These are phyloP conservation scores for Leccinum rimulosum DNA, from an alignment of 768 basidiomycete species.

Conservation along the genomic window DNA sequence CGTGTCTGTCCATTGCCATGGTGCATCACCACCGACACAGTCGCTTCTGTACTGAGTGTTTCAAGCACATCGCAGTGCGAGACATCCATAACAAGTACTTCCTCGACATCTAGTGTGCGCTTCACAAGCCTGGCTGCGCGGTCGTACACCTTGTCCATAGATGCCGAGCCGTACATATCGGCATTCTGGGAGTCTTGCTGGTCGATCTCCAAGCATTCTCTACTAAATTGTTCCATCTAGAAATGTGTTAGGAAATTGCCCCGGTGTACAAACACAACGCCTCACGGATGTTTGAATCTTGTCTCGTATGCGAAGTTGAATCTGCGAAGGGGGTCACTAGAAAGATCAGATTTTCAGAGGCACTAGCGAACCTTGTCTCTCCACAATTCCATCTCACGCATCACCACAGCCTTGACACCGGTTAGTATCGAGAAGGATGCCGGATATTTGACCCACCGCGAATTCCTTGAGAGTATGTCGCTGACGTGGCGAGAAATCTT, in stretches of 20 bases:
- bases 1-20: conserved; percentile 57
- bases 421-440: conserved; percentile 3
- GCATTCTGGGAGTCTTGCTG: conserved; percentile 32
- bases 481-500: conserved; percentile 85
- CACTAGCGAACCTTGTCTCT: conserved; percentile 67
- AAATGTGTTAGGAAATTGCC: not conserved
- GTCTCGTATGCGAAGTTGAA: conserved; percentile 86
- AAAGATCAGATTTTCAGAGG: not conserved
- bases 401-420: conserved; percentile 61
- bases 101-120: conserved; percentile 88
- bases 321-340: conserved; percentile 39
- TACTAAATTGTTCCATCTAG: conserved; percentile 93
- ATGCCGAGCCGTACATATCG: conserved; percentile 27
- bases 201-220: conserved; percentile 92
- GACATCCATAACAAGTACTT: conserved; percentile 89
- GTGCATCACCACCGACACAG: conserved; percentile 68
- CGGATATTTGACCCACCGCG: conserved; percentile 44
- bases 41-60: conserved; percentile 55
- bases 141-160: conserved; percentile 90
- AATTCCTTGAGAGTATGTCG: conserved; percentile 94
- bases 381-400: conserved; percentile 97
- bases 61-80: conserved; percentile 88
- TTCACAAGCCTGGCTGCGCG: conserved; percentile 88
- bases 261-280: not conserved
- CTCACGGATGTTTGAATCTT: conserved; percentile 86